phyloP scores from a whole-genome alignment of 768 basidiomycete species.

The Lentinus tigrinus region DNA sequence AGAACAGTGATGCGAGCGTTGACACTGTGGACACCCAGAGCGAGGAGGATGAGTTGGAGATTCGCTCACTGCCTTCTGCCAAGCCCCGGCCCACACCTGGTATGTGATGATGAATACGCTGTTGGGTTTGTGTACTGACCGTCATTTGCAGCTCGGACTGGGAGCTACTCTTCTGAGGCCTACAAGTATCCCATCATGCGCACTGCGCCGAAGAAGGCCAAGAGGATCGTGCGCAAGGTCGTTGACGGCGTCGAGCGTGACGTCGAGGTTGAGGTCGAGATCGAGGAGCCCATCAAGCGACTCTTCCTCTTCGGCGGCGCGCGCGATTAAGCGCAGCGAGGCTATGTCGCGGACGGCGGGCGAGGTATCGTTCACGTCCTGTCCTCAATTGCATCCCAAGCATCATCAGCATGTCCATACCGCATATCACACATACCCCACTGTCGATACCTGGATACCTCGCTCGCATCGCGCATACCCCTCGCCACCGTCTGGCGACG shows the following conservation, averaged over 20 bases:
- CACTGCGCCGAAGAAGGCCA: constrained; percentile 54
- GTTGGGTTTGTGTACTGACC: neutral
- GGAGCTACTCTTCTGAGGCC: constrained; percentile 70
- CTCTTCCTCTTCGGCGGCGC: constrained; percentile 69
- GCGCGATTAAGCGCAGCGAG: constrained; percentile 23
- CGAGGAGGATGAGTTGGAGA: constrained; percentile 26
- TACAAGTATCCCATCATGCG: constrained; percentile 66
- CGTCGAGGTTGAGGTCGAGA: constrained; percentile 53
- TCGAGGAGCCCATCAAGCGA: constrained; percentile 55
- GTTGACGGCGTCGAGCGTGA: constrained; percentile 51
- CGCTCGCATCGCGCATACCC: constrained; percentile 13
- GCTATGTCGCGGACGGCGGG: constrained; percentile 4
- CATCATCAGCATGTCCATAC: constrained; percentile 2
- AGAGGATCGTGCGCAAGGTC: constrained; percentile 46
- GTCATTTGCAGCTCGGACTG: constrained; percentile 52
- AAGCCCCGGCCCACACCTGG: neutral
- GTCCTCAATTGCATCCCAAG: neutral
- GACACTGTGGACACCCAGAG: constrained; percentile 27
- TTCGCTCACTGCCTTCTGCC: constrained; percentile 10
- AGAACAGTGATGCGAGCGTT: constrained; percentile 40
- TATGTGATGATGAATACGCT: neutral
- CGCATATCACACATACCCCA: constrained; percentile 7
- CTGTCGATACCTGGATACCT: constrained; percentile 19
- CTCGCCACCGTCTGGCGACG: neutral
- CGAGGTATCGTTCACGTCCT: constrained; percentile 14